These are phyloP conservation scores for Nicotiana knightiana DNA, from an alignment of 257 asterid species.

Conservation along the genomic window DNA sequence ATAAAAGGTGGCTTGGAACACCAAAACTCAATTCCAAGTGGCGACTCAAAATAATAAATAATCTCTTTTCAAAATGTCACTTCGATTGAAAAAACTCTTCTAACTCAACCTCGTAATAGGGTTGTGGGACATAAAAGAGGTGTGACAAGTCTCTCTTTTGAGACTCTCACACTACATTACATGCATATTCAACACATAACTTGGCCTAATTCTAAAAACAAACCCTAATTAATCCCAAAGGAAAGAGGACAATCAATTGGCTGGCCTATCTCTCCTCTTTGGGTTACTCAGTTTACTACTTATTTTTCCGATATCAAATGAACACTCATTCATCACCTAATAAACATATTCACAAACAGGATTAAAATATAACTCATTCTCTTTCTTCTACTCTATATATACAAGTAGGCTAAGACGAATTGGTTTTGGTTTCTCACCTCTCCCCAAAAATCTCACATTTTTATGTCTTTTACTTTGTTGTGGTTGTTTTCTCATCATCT, in stretches of 20 bases:
- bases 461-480: conserved; percentile 6
- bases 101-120: too few species aligned
- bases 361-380: conserved; percentile 2
- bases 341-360: conserved; percentile 15
- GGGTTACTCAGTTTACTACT: conserved; percentile 12
- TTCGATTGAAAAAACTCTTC: too few species aligned
- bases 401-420: conserved; percentile 19
- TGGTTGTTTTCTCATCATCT: neutral
- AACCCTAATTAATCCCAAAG: conserved; percentile 3
- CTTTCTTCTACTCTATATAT: conserved; percentile 16
- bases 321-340: conserved; percentile 14
- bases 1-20: too few species aligned
- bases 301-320: conserved; percentile 12
- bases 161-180: neutral
- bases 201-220: neutral
- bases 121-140: too few species aligned
- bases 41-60: too few species aligned
- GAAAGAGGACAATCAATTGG: conserved; percentile 5
- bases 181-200: neutral
- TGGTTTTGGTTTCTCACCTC: conserved; percentile 9
- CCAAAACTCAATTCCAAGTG: too few species aligned
- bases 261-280: conserved; percentile 10
- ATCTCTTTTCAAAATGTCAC: too few species aligned
- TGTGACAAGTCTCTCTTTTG: neutral
- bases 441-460: conserved; percentile 10